phyloP scores from a whole-genome alignment of 208 protist genomes.

The Leishmania arabica region DNA sequence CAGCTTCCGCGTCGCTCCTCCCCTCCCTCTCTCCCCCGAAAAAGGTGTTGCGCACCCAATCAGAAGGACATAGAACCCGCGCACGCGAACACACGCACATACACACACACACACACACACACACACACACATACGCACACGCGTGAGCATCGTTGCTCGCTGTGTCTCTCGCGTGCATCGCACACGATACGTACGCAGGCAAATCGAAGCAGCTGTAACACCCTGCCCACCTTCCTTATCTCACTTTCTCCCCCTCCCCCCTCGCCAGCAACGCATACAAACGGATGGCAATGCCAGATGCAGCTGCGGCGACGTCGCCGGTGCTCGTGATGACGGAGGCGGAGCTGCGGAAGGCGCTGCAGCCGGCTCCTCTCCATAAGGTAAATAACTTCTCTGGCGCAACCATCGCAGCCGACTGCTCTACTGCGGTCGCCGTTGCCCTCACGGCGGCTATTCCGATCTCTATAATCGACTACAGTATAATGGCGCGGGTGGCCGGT shows the following conservation, averaged over 20 bases:
- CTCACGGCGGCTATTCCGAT: conserved; percentile 79
- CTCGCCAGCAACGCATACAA: background rate
- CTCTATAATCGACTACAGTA: conserved; percentile 91
- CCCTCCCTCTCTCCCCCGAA: background rate
- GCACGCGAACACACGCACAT: background rate
- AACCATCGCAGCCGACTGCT: conserved; percentile 61
- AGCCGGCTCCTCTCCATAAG: conserved; percentile 43
- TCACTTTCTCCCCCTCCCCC: background rate
- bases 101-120: background rate
- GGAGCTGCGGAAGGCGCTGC: conserved; percentile 35
- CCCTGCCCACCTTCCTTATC: background rate
- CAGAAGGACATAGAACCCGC: background rate
- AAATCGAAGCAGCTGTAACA: background rate
- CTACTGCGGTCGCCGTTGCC: conserved; percentile 65
- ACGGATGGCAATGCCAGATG: background rate
- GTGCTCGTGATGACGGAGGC: conserved; percentile 29
- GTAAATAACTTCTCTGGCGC: conserved; percentile 51
- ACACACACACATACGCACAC: background rate
- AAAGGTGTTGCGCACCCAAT: background rate
- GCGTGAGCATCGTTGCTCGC: background rate
- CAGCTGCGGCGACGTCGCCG: background rate
- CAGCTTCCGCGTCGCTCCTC: background rate
- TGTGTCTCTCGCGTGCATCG: background rate
- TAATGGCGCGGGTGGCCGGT: conserved; percentile 83
- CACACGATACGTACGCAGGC: background rate